A percentile compares a stretch with the other conserved stretches of the same genome.
These are phyloP conservation scores for Trichoderma sp. DNA, from an alignment of 2,329 filamentous ascomycete species.

Conservation along the genomic window DNA sequence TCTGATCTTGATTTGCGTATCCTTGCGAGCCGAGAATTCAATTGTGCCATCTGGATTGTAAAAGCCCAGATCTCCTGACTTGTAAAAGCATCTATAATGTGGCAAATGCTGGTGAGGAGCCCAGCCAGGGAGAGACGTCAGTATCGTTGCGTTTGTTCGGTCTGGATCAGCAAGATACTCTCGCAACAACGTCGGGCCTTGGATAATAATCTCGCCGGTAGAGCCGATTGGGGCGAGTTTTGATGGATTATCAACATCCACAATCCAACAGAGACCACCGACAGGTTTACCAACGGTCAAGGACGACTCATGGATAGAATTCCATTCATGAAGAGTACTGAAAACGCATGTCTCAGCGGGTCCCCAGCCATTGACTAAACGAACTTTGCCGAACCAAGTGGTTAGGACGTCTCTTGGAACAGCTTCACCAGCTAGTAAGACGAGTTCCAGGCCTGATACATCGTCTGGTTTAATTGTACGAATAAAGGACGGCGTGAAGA, in stretches of 20 bases:
- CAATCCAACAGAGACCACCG: conserved; percentile 27
- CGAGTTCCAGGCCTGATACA: background rate
- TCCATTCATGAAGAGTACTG: conserved; percentile 17
- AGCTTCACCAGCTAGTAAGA: conserved; percentile 16
- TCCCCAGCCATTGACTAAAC: conserved; percentile 14
- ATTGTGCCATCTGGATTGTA: conserved; percentile 22
- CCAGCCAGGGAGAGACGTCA: conserved; percentile 23
- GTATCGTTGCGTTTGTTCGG: background rate
- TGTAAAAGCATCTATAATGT: conserved; percentile 1
- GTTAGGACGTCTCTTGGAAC: conserved; percentile 4
- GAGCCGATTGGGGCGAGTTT: conserved; percentile 17
- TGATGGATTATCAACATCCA: conserved; percentile 7
- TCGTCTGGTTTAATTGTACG: conserved; percentile 17
- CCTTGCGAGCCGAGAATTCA: conserved; percentile 14
- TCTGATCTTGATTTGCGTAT: conserved; percentile 21
- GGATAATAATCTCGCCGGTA: conserved; percentile 22
- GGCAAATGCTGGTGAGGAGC: conserved; percentile 2
- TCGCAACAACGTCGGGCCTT: conserved; percentile 12
- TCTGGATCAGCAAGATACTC: conserved; percentile 1
- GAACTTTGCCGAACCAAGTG: conserved; percentile 15
- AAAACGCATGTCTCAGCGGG: conserved; percentile 23
- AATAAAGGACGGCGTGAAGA: conserved; percentile 8
- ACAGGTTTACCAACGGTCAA: conserved; percentile 14
- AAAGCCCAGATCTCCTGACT: conserved; percentile 9
- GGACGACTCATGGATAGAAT: conserved; percentile 2